phyloP scores from a whole-genome alignment of 257 asterid genomes.

The Solanum sitiens region DNA sequence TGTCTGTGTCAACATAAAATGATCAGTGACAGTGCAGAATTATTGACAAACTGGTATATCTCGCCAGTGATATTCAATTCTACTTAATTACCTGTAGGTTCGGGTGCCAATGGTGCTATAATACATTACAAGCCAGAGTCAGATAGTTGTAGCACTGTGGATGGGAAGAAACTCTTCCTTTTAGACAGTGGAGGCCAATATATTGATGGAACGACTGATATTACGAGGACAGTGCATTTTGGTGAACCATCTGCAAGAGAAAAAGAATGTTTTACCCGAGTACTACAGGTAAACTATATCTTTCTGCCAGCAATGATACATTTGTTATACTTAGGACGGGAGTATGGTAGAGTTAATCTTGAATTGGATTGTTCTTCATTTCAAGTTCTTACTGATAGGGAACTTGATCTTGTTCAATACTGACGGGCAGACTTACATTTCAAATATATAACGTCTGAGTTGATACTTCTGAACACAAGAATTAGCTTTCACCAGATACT shows the following conservation, averaged over 20 bases:
- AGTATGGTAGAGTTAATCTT: neutral
- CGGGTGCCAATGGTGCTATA: constrained; percentile 97
- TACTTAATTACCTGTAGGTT: constrained; percentile 33
- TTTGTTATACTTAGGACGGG: neutral
- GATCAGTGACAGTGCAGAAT: neutral
- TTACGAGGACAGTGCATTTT: constrained; percentile 93
- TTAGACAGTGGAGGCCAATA: constrained; percentile 96
- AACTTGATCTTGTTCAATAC: neutral
- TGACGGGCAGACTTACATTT: neutral
- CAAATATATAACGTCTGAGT: neutral
- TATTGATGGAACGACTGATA: constrained; percentile 92
- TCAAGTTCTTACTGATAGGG: neutral
- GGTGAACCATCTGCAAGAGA: constrained; percentile 80
- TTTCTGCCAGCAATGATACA: neutral
- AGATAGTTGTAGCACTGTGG: constrained; percentile 61
- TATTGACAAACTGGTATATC: neutral
- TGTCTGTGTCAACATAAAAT: neutral
- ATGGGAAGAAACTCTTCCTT: constrained; percentile 69
- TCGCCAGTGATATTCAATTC: neutral
- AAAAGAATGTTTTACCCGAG: constrained; percentile 90
- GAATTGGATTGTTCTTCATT: neutral
- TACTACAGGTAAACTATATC: constrained; percentile 53
- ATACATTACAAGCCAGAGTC: constrained; percentile 91
- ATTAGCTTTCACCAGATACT: neutral
- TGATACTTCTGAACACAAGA: neutral